Evolutionary conservation across 2,329 filamentous ascomycete species (phyloP), one percentile per base, ranked within the genome.

Genomic region (Dactylonectria estremocensis): DNA sequence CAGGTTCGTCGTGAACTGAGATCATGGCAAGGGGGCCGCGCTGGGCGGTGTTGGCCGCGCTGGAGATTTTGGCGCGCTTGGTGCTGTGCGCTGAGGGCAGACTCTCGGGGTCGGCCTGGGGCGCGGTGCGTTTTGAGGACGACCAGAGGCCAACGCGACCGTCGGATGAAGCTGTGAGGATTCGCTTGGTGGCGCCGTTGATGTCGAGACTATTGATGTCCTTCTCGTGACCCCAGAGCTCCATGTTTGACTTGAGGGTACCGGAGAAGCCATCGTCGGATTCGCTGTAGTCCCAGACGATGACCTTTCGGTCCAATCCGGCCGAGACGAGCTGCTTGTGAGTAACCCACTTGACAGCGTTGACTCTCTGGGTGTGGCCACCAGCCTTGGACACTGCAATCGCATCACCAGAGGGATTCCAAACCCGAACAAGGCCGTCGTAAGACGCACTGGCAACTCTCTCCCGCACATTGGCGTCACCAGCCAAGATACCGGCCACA

Each of bases 371-470:
- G 10, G 88, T 90, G 82, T 97, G 94, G 10, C 94, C 93, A 56
- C 93, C 92, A 40, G 89, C 87, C 66, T 86, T 86, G 8, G 94
- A 95, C 0, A 92, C 93, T 3, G 94, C 93, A 64, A 97, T 85
- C n/a, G 92, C 85, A 68, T 96, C 88, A n/a, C 94, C 94, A 1
- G 94, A 95, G 71, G 91, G 91, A 75, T 96, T 93, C 95, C 96
- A 99, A 70, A 98, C 87, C 72, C 95, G 88, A 63, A 98, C 83
- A 16, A 97, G 83, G 9, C 95, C 95, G 80, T 99, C 96, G 78
- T 97, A 98, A 54, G 94, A 95, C 33, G 91, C 94, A n/a, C 94
- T 97, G n/a, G 97, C 84, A 67, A 98, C 92, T 69, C 93, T 86
- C 55, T 83, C 79, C 18, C 69, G 72, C n/a, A 80, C 69, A 18